Evolutionary conservation across 495 filamentous ascomycete genomes (phyloP), one percentile per base, ranked within the genome.

Genomic region (Xylaria flabelliformis): DNA sequence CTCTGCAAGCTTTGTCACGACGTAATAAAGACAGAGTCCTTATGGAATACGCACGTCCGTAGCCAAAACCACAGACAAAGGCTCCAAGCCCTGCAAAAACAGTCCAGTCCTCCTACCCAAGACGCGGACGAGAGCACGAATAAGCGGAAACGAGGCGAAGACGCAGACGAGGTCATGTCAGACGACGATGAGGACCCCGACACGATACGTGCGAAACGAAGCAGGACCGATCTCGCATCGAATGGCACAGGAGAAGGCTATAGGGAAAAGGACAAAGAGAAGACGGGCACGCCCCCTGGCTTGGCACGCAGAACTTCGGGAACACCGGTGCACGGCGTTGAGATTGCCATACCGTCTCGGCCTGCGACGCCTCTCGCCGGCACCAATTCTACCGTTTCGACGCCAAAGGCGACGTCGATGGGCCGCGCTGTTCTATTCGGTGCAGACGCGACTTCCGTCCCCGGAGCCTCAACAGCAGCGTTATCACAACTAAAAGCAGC

Each of bases 11-110:
- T 89, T 15, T 92, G 90, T 76, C 86, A 84, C 65, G 83, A 88
- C 50, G 80, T 82, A 26, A 73, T 92, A 69, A 91, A 91, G 75
- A 83, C 89, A 19, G 89, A 91, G 61, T 78, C 87, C 0, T 77
- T 89, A 41, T 92, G 90, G 90, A 84, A 90, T 32, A 78, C 74
- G 5, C 90, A 92, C 73, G 69, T 90, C 9, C 82, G 84, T 42
- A 84, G 83, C 64, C 74, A 80, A 15, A 77, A 75, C 39, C 90
- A 91, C 75, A 81, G 71, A 12, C 79, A 84, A 53, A 77, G 80
- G 29, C 67, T 83, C 4, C 82, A 82, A 44, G 69, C 64, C 1
- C 70, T 75, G 2, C 72, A 74, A 29, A 67, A 76, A 15, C 65
- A 71, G 17, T 61, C 55, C 63, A 70, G 24, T n/a, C 32, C 64